These are phyloP conservation scores for Phytophthora fragariae DNA, from an alignment of 352 stramenopile genomes.

Conservation along the genomic window DNA sequence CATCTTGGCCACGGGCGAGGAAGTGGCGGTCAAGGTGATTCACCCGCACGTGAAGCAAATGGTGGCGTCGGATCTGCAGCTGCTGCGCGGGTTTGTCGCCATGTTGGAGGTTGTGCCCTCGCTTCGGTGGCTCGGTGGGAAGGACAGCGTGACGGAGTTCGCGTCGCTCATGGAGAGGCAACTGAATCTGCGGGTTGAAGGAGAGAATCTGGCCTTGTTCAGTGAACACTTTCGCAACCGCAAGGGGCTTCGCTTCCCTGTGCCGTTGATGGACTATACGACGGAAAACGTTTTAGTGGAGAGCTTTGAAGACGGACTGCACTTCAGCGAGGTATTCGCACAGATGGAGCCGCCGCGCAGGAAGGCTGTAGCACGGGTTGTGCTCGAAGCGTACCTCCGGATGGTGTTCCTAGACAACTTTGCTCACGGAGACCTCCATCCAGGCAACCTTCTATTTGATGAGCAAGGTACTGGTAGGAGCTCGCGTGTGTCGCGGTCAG, in stretches of 20 bases:
- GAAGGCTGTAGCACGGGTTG: conserved; percentile 75
- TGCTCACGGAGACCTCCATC: conserved; percentile 93
- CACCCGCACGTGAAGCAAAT: conserved; percentile 91
- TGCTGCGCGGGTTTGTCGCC: conserved; percentile 69
- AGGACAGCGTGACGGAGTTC: conserved; percentile 89
- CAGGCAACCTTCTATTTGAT: conserved; percentile 91
- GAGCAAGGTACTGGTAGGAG: conserved; percentile 27
- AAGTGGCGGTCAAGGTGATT: conserved; percentile 94
- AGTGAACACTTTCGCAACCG: conserved; percentile 74
- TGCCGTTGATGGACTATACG: conserved; percentile 72
- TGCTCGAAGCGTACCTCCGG: conserved; percentile 89
- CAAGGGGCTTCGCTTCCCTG: conserved; percentile 76
- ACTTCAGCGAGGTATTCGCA: conserved; percentile 73
- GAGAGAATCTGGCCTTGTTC: conserved; percentile 88
- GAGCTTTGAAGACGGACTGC: conserved; percentile 86
- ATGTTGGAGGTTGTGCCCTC: conserved; percentile 70
- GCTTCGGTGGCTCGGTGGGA: conserved; percentile 75
- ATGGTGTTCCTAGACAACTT: conserved; percentile 98
- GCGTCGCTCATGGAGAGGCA: conserved; percentile 89
- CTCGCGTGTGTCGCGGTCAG: conserved; percentile 24
- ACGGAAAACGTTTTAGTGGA: conserved; percentile 92
- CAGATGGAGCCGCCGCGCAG: conserved; percentile 56
- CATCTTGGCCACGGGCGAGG: conserved; percentile 64
- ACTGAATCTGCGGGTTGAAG: conserved; percentile 93
- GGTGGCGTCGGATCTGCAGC: conserved; percentile 90